These are phyloP conservation scores for Juglanconis juglandina DNA, from an alignment of 2,329 filamentous ascomycete genomes.

Conservation along the genomic window DNA sequence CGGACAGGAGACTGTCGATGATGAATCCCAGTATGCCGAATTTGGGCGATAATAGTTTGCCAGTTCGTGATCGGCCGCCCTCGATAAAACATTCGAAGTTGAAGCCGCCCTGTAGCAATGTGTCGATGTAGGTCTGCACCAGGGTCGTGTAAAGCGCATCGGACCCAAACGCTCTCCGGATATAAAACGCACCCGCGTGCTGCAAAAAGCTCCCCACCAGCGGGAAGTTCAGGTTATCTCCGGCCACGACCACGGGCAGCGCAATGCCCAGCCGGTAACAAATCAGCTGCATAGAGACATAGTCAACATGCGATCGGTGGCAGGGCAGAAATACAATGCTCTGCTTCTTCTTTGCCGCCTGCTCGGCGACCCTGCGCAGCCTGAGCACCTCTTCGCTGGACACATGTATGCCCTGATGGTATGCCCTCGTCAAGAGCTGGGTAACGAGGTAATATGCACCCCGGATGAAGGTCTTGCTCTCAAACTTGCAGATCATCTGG, in stretches of 20 bases:
- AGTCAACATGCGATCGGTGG: constrained; percentile 93
- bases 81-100: constrained; percentile 99
- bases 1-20: constrained; percentile 83
- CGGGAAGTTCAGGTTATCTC: constrained; percentile 95
- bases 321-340: constrained; percentile 95
- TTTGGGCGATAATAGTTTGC: constrained; percentile 89
- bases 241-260: constrained; percentile 86
- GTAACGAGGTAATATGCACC: constrained; percentile 87
- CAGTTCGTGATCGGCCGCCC: constrained; percentile 86
- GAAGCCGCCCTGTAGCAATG: constrained; percentile 80
- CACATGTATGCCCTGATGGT: constrained; percentile 96
- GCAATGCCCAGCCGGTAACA: constrained; percentile 90
- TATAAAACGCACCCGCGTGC: constrained; percentile 97
- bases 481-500: constrained; percentile 98
- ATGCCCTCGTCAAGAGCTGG: constrained; percentile 85
- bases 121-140: constrained; percentile 96
- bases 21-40: constrained; percentile 93
- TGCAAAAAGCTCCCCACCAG: constrained; percentile 86
- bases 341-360: constrained; percentile 82
- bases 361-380: constrained; percentile 74
- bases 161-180: constrained; percentile 85
- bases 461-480: constrained; percentile 88
- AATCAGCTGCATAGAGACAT: constrained; percentile 89
- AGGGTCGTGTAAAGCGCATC: constrained; percentile 86
- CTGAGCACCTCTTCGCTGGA: constrained; percentile 89